Evolutionary conservation across 1,284 basidiomycete genomes (phyloP).

Genomic region (Trichosporon asahii): DNA sequence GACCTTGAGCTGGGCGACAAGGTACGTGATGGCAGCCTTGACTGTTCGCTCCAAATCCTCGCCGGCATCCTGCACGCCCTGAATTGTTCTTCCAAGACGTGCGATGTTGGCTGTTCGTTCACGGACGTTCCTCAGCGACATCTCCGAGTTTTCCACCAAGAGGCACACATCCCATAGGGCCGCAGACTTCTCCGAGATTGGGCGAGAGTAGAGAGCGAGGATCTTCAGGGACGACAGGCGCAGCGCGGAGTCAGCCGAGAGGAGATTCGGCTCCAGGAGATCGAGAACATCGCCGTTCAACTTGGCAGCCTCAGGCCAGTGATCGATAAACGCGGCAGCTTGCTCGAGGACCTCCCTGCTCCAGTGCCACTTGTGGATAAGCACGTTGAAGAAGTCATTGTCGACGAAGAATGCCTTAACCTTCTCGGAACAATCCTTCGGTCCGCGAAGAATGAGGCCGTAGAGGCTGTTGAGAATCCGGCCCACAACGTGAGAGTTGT

Average conservation of each 20-base stretch:
- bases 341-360: slow-evolving; percentile 58
- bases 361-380: slow-evolving; percentile 62
- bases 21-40: slow-evolving; percentile 32
- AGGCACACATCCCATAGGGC: slow-evolving; percentile 62
- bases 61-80: slow-evolving; percentile 8
- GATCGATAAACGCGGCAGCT: slow-evolving; percentile 56
- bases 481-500: slow-evolving; percentile 36
- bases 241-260: slow-evolving; percentile 54
- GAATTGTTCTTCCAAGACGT: slow-evolving; percentile 25
- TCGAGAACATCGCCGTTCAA: slow-evolving; percentile 27
- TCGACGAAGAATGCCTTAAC: slow-evolving; percentile 26
- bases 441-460: slow-evolving; percentile 50
- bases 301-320: slow-evolving; percentile 43
- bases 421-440: slow-evolving; percentile 25
- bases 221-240: slow-evolving; percentile 50
- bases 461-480: slow-evolving; percentile 27
- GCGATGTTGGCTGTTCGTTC: slow-evolving; percentile 72
- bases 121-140: slow-evolving; percentile 72
- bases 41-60: slow-evolving; percentile 14
- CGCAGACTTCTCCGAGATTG: slow-evolving; percentile 18
- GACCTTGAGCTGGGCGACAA: slow-evolving; percentile 71
- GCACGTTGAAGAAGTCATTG: slow-evolving; percentile 52
- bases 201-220: slow-evolving; percentile 30
- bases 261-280: slow-evolving; percentile 42
- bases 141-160: slow-evolving; percentile 67